Evolutionary conservation across 2,329 filamentous ascomycete genomes (phyloP), one percentile per base, ranked within the genome.

Genomic region (Clarireedia paspali): DNA sequence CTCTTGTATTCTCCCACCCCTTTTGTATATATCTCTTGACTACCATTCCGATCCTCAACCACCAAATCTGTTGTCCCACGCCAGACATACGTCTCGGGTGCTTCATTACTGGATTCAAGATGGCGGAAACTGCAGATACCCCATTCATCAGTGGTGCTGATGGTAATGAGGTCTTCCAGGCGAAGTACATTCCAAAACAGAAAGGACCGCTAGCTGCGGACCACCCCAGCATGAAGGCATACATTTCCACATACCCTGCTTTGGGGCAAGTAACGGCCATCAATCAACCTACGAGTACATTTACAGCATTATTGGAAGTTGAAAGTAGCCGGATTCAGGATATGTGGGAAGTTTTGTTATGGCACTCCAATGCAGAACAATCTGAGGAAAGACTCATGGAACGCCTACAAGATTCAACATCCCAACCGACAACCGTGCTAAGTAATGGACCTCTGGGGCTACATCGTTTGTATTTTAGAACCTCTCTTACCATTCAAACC

Each of bases 201-300:
- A 69, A 67, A 54, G 53, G 52, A 14, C 60, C 60, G 56, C 59
- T 59, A 26, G 20, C 62, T 47, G 54, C 57, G 36, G 61, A 77
- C 73, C 71, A 71, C 70, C 64, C 66, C 79, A 70, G 79, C 78
- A 69, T 69, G 67, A 67, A 67, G 66, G 77, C 80, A 23, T 74
- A 76, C 59, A 70, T 87, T 14, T 78, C 76, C 5, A 82, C 77
- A 58, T 85, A 83, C 65, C 91, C 91, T 12, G 82, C 89, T 1
- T 71, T 96, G 51, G 89, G 85, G 2, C 88, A 91, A 67, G 79
- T 88, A 24, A 91, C 89, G 1, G 76, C 81, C 49, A 66, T 88
- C 20, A 70, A 74, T 26, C 67, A 68, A 20, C 65, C 66, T 2
- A 62, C 6, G 14, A 49, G n/a, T n/a, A 17, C 78, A 65, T 85